Evolutionary conservation across 176 grass and related monocot species (phyloP).

Genomic region (Otatea glauca): DNA sequence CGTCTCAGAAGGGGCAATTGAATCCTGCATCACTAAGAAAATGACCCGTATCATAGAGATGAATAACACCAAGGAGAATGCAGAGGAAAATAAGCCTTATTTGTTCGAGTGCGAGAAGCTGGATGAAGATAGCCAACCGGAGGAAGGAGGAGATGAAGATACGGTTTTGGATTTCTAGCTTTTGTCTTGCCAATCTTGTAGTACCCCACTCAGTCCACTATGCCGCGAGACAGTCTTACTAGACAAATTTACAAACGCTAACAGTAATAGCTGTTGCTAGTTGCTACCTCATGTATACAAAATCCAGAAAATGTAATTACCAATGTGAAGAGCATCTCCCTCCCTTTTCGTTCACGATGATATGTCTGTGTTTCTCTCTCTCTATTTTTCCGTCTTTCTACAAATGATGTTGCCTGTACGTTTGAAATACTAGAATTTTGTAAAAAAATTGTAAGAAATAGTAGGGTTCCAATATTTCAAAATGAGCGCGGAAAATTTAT

Average conservation of each 20-base stretch:
- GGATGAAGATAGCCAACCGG: slow-evolving; percentile 28
- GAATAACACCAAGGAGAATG: slow-evolving; percentile 50
- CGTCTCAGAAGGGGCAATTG: slow-evolving; percentile 33
- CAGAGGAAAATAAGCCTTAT: slow-evolving; percentile 35
- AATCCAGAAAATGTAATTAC: background rate
- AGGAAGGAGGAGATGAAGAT: slow-evolving; percentile 45
- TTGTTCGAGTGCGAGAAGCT: slow-evolving; percentile 66
- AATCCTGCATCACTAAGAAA: slow-evolving; percentile 58
- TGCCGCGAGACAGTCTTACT: background rate
- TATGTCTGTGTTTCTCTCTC: background rate
- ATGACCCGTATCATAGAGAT: slow-evolving; percentile 60
- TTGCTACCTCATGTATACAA: background rate
- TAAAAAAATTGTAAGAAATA: background rate
- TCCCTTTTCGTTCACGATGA: background rate
- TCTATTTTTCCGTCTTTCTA: background rate
- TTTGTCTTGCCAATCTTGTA: background rate
- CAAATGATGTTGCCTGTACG: background rate
- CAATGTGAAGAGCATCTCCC: background rate
- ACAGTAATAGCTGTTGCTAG: background rate
- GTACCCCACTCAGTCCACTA: background rate
- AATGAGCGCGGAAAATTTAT: background rate
- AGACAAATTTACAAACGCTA: background rate
- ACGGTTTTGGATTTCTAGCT: slow-evolving; percentile 50
- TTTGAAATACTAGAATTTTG: background rate
- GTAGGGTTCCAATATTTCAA: background rate